Base-by-base conservation (phyloP, 202 grass and related monocot genomes). In the Zizania palustris region DNA sequence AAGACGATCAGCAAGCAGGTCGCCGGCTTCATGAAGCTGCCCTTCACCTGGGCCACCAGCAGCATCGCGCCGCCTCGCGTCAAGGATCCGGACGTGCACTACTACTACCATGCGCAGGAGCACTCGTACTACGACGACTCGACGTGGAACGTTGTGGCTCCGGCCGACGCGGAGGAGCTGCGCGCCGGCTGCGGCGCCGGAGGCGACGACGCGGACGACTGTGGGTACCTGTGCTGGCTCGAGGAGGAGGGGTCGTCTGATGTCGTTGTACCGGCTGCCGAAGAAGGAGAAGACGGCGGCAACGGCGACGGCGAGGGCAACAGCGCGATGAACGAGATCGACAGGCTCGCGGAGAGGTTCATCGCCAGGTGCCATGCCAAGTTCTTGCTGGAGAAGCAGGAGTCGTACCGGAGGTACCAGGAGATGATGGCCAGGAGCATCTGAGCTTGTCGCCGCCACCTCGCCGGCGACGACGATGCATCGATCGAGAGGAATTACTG, bases 321-420 rank as follows among this genome's bases (percentile, higher is more conserved):
- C 5, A 22, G 8, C 6, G 63, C 36, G 11, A 35, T 53, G 65
- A 85, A 80, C 21, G 93, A 97, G 90, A 97, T 97, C 69, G 90
- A 97, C 50, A 78, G 56, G 63, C 91, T 86, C 2, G 91, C 91
- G 45, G 93, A 92, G 93, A 93, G 67, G 79, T 97, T 92, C 86
- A 97, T 93, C 62, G 84, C 81, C 46, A 88, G 90, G 66, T 92
- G 86, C 79, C 89, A 91, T 35, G 88, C 92, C 15, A 93, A 82
- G n/a, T 97, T 90, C 88, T 79, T 81, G 55, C 62, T 93, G 63
- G 90, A 97, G 90, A 93, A 91, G 79, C 93, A 97, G 83, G 90
- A 97, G 65, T 97, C 93, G 7, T 93, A 91, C 64, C 84, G 90
- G 85, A 86, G 93, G 85, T 85, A 83, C 63, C 83, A 93, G 79